Evolutionary conservation across 2,329 filamentous ascomycete species (phyloP).

Genomic region (Apiospora koreana): DNA sequence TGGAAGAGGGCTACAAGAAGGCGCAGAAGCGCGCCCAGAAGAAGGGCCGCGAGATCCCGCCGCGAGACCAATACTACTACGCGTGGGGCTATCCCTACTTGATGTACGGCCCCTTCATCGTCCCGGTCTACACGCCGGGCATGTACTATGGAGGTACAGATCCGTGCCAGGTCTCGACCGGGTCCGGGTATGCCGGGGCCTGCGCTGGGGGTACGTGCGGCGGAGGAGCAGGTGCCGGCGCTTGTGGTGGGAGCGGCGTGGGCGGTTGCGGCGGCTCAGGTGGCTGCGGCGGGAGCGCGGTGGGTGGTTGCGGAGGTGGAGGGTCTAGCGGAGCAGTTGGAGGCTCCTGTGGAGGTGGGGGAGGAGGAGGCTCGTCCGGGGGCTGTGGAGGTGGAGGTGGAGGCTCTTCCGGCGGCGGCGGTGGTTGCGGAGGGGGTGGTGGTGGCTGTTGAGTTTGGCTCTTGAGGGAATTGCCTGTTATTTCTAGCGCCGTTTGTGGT

Average conservation of each 20-base stretch:
- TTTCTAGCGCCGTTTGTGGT: neutral
- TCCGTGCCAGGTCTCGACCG: constrained; percentile 37
- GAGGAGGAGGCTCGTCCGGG: neutral
- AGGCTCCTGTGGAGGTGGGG: neutral
- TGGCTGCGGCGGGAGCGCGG: constrained; percentile 23
- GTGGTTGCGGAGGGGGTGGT: neutral
- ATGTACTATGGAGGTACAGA: constrained; percentile 46
- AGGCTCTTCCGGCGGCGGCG: neutral
- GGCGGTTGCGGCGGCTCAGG: constrained; percentile 30
- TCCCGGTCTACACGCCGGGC: constrained; percentile 41
- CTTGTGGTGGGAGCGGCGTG: constrained; percentile 37
- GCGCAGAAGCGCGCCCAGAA: constrained; percentile 51
- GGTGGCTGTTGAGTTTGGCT: neutral
- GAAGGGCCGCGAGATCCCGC: constrained; percentile 49
- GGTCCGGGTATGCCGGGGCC: constrained; percentile 38
- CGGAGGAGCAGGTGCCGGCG: constrained; percentile 33
- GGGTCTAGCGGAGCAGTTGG: neutral
- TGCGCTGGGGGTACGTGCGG: constrained; percentile 33
- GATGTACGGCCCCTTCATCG: constrained; percentile 49
- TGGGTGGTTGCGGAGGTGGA: constrained; percentile 22
- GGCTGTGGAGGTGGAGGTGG: neutral
- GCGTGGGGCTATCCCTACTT: constrained; percentile 57
- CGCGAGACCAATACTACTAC: constrained; percentile 48
- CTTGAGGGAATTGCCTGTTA: neutral
- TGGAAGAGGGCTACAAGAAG: constrained; percentile 59